A percentile compares a stretch with the other conserved stretches of the same genome.
Conservation (phyloP, 208 protist genomes). For the Leishmania mexicana region DNA sequence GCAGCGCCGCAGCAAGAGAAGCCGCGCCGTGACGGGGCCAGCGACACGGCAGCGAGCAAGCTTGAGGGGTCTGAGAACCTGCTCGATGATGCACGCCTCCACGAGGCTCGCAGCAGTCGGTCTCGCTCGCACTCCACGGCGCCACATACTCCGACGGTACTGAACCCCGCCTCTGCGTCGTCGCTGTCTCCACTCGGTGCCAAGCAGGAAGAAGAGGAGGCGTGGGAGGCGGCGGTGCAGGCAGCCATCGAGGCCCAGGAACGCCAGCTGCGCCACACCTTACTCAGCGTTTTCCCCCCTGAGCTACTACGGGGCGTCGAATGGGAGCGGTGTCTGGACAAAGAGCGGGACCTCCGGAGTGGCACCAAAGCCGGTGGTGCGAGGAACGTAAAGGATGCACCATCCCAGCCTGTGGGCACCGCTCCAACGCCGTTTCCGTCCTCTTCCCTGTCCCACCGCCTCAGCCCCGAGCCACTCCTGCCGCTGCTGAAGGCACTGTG, state of each 20-base stretch:
- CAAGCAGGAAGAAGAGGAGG: conserved; percentile 9
- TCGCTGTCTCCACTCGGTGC: background rate
- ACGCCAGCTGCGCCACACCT: conserved; percentile 31
- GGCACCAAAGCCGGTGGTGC: background rate
- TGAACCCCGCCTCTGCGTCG: background rate
- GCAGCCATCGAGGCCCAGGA: conserved; percentile 18
- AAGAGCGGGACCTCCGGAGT: background rate
- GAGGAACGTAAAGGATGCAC: background rate
- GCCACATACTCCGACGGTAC: background rate
- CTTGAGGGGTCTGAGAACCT: background rate
- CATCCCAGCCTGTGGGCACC: background rate
- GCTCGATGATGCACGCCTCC: background rate
- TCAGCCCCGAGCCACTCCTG: conserved; percentile 24
- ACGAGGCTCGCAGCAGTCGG: background rate
- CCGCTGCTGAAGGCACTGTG: conserved; percentile 44
- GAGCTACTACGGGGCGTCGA: conserved; percentile 6
- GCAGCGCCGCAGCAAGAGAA: background rate
- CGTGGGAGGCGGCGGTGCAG: conserved; percentile 6
- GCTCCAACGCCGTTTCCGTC: background rate
- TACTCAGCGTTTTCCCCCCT: conserved; percentile 34
- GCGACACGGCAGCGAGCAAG: background rate
- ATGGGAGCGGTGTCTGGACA: background rate
- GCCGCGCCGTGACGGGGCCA: background rate
- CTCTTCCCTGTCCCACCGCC: background rate
- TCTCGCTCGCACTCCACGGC: conserved; percentile 11